Percentiles rank a stretch among this genome's conserved stretches.
Conservation (phyloP, 2,329 filamentous ascomycete genomes). For the Fusarium pseudonygamai region DNA sequence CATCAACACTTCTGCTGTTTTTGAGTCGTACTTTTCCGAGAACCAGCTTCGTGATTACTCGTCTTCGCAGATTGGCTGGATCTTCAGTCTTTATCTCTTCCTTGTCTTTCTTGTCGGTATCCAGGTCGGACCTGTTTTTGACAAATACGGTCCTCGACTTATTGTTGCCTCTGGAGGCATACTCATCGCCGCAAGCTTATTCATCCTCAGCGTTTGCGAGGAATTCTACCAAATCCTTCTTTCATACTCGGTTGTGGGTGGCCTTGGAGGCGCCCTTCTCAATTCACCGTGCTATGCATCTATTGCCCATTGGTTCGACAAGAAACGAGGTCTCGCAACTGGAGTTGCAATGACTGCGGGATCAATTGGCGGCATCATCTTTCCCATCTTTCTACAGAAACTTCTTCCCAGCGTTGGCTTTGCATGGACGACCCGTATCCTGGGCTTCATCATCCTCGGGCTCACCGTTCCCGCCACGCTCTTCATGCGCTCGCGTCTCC, state of each 20-base stretch:
- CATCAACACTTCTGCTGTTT: conserved; percentile 65
- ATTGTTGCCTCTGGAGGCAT: conserved; percentile 73
- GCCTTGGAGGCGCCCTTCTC: conserved; percentile 77
- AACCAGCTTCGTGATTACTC: conserved; percentile 76
- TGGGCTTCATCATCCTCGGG: conserved; percentile 60
- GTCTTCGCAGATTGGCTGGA: conserved; percentile 81
- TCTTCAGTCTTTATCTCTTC: conserved; percentile 84
- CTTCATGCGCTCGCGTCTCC: conserved; percentile 64
- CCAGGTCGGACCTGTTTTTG: conserved; percentile 84
- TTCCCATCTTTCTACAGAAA: conserved; percentile 59
- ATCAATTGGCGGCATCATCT: conserved; percentile 74
- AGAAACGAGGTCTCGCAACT: conserved; percentile 78
- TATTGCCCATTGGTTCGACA: conserved; percentile 81
- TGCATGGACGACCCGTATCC: conserved; percentile 59
- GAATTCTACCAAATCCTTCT: conserved; percentile 83
- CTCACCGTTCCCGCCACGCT: conserved; percentile 59
- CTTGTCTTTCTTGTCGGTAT: conserved; percentile 84
- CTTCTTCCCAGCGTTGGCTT: conserved; percentile 60
- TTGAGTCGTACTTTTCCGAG: conserved; percentile 78
- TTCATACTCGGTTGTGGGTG: conserved; percentile 77
- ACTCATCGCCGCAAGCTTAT: conserved; percentile 67
- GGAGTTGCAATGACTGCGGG: conserved; percentile 83
- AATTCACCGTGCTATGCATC: conserved; percentile 80
- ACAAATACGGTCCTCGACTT: conserved; percentile 74
- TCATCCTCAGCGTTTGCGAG: conserved; percentile 75